Evolutionary conservation across 2,329 filamentous ascomycete genomes (phyloP).

Genomic region (Nothophaeocryptopus gaeumannii): DNA sequence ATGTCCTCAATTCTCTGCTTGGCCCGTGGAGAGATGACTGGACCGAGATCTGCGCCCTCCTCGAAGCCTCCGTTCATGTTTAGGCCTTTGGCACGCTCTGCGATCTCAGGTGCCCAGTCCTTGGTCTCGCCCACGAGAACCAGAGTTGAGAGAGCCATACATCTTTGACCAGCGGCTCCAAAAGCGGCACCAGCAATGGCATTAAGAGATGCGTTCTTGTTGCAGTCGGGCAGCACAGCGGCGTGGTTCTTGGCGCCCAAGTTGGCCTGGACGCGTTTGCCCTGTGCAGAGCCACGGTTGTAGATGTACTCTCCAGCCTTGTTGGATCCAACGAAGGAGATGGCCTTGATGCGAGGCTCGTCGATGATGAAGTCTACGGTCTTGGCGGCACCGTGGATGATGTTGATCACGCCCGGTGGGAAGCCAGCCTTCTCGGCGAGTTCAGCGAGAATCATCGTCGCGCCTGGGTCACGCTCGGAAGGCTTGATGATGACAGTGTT

Average conservation of each 20-base stretch:
- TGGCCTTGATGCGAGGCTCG: conserved; percentile 78
- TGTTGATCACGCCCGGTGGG: conserved; percentile 76
- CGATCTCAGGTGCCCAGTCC: conserved; percentile 75
- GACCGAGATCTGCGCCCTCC: conserved; percentile 72
- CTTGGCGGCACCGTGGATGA: conserved; percentile 75
- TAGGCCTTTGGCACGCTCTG: conserved; percentile 69
- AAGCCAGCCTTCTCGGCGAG: conserved; percentile 77
- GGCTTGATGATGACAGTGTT: conserved; percentile 85
- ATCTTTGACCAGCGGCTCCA: conserved; percentile 78
- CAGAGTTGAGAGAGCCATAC: conserved; percentile 80
- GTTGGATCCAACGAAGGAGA: conserved; percentile 84
- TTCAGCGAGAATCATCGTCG: conserved; percentile 81
- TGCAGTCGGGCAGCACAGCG: conserved; percentile 77
- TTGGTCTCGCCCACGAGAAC: conserved; percentile 84
- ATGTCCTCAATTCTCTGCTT: conserved; percentile 74
- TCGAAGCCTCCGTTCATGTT: conserved; percentile 80
- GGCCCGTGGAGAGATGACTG: conserved; percentile 76
- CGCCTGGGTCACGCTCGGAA: conserved; percentile 79
- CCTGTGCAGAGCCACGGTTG: conserved; percentile 72
- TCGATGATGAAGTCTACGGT: conserved; percentile 86
- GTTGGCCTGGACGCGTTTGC: conserved; percentile 86
- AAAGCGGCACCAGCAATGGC: conserved; percentile 81
- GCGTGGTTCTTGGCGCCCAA: conserved; percentile 87
- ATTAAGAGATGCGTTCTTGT: conserved; percentile 87
- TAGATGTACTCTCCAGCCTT: conserved; percentile 88